phyloP scores from a whole-genome alignment of 2,329 filamentous ascomycete species.

The Epichloe gansuensis region DNA sequence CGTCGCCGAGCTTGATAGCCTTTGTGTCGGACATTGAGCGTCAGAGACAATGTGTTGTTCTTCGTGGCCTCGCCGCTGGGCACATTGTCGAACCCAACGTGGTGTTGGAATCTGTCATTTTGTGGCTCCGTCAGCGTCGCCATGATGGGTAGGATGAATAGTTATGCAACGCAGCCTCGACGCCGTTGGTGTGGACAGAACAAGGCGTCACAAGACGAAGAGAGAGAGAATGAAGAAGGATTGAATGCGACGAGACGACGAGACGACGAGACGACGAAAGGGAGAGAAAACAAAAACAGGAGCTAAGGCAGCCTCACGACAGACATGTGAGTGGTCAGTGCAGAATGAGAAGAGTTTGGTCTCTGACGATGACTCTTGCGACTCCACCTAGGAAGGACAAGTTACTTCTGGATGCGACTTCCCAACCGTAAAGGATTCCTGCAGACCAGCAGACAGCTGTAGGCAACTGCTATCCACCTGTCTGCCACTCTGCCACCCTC shows the following conservation, averaged over 20 bases:
- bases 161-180: neutral
- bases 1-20: constrained; percentile 72
- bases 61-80: constrained; percentile 45
- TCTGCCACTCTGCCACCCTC: too few relatives aligned
- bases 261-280: neutral
- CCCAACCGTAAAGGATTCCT: neutral
- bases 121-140: constrained; percentile 30
- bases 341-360: neutral
- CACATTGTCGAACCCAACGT: constrained; percentile 51
- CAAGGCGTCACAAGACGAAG: neutral
- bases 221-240: neutral
- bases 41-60: constrained; percentile 56
- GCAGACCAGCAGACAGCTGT: neutral
- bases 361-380: neutral
- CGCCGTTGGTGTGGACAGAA: neutral
- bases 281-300: neutral
- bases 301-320: neutral
- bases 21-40: constrained; percentile 73
- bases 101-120: constrained; percentile 41
- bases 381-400: neutral
- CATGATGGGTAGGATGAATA: constrained; percentile 18
- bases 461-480: too few relatives aligned
- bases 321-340: neutral
- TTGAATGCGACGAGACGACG: neutral
- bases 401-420: neutral